Conservation (phyloP, 2,329 filamentous ascomycete genomes). For the Aspergillus pseudoviridinutans region DNA sequence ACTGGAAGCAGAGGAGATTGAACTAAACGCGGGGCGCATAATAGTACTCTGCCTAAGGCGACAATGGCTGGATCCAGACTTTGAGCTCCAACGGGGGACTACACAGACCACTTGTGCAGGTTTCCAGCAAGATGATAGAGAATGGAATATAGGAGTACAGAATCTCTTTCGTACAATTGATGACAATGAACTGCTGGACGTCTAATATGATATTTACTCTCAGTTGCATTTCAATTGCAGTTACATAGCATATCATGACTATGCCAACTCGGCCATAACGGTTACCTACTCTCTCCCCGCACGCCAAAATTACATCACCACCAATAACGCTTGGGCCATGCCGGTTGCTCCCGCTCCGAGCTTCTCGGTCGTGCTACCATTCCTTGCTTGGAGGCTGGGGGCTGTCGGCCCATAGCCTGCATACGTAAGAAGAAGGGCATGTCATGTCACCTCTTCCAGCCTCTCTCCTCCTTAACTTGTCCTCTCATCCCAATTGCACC, state of each 20-base stretch:
- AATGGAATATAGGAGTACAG: background rate
- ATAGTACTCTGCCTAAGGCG: background rate
- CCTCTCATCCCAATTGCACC: background rate
- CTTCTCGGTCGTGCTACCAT: background rate
- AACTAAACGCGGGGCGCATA: too few relatives aligned
- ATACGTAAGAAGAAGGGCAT: background rate
- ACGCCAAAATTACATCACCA: conserved; percentile 10
- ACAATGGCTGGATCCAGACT: background rate
- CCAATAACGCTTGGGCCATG: conserved; percentile 3
- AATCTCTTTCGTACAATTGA: background rate
- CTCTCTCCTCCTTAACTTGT: conserved; percentile 2
- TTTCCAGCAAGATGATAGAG: background rate
- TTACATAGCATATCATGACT: background rate
- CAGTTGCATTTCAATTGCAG: background rate
- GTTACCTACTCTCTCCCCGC: background rate
- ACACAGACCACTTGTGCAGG: background rate
- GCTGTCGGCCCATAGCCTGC: background rate
- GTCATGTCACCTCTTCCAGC: conserved; percentile 6
- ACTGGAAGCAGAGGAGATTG: background rate
- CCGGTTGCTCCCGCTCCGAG: conserved; percentile 12
- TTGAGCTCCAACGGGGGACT: conserved; percentile 5
- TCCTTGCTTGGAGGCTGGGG: background rate
- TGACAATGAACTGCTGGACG: background rate
- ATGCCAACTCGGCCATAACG: background rate
- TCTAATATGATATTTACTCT: background rate